phyloP scores from a whole-genome alignment of 495 filamentous ascomycete genomes.

The Aspergillus diversus region DNA sequence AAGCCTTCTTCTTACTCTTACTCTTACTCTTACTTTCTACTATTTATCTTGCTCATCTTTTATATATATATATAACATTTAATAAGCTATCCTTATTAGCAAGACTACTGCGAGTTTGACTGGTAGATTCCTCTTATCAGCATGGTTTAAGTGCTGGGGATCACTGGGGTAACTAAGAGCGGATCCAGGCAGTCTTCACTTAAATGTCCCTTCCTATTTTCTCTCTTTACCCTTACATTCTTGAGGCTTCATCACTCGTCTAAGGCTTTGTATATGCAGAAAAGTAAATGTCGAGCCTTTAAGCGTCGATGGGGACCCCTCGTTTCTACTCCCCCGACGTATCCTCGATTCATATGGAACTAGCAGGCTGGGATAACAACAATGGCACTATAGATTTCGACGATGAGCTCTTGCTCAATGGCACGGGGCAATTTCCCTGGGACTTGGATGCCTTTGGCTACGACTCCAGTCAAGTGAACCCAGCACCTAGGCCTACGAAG shows the following conservation, averaged over 20 bases:
- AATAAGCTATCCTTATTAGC: no score
- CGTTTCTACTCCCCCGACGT: neutral
- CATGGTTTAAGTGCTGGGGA: neutral
- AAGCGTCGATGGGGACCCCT: neutral
- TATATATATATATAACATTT: no score
- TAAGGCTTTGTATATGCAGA: neutral
- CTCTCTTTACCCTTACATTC: neutral
- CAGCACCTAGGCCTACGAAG: slow-evolving; percentile 1
- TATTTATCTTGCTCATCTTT: neutral
- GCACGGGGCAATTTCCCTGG: neutral
- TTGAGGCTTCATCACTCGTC: neutral
- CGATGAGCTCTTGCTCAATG: neutral
- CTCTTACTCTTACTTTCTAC: no score
- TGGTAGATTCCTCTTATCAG: neutral
- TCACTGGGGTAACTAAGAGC: neutral
- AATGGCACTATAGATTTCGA: slow-evolving; percentile 6
- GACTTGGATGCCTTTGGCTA: neutral
- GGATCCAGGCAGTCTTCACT: neutral
- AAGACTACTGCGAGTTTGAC: no score
- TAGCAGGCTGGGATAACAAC: neutral
- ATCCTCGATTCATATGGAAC: neutral
- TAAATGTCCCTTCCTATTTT: neutral
- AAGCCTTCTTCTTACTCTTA: neutral
- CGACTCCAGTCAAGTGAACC: neutral
- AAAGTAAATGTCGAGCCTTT: neutral